A percentile compares a stretch with the other conserved stretches of the same genome.
phyloP scores from a whole-genome alignment of 1,284 basidiomycete genomes.

The Ceratobasidium papillatum region DNA sequence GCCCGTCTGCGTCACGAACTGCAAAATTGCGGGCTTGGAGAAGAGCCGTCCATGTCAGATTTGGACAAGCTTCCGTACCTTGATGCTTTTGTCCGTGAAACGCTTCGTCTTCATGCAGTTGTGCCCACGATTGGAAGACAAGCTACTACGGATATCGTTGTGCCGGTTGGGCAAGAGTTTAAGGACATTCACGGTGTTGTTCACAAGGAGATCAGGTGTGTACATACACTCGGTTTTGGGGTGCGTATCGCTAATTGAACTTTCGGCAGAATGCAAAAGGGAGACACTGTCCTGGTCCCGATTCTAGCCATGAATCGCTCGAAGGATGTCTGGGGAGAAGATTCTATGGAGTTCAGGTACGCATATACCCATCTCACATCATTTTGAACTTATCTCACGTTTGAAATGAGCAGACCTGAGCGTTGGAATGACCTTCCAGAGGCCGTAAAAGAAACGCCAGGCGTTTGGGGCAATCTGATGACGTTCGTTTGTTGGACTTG shows the following conservation, averaged over 20 bases:
- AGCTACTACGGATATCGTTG: slow-evolving; percentile 33
- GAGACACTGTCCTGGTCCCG: slow-evolving; percentile 32
- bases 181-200: slow-evolving; percentile 41
- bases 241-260: background rate
- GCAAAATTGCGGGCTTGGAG: slow-evolving; percentile 44
- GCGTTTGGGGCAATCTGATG: slow-evolving; percentile 34
- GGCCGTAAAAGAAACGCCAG: slow-evolving; percentile 38
- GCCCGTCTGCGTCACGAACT: slow-evolving; percentile 56
- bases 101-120: slow-evolving; percentile 26
- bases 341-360: slow-evolving; percentile 42
- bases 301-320: slow-evolving; percentile 33
- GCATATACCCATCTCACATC: background rate
- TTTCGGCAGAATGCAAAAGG: slow-evolving; percentile 17
- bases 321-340: slow-evolving; percentile 42
- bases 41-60: slow-evolving; percentile 42
- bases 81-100: slow-evolving; percentile 41
- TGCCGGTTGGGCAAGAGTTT: slow-evolving; percentile 39
- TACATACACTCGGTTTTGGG: background rate
- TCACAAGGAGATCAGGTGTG: slow-evolving; percentile 35
- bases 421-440: slow-evolving; percentile 42
- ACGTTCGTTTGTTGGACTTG: slow-evolving; percentile 29
- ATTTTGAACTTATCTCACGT: background rate
- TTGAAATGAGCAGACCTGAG: slow-evolving; percentile 34
- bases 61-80: slow-evolving; percentile 42
- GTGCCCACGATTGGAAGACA: slow-evolving; percentile 8